Evolutionary conservation across 2,329 filamentous ascomycete genomes (phyloP), one percentile per base, ranked within the genome.

Genomic region (Neonectria coccinea): DNA sequence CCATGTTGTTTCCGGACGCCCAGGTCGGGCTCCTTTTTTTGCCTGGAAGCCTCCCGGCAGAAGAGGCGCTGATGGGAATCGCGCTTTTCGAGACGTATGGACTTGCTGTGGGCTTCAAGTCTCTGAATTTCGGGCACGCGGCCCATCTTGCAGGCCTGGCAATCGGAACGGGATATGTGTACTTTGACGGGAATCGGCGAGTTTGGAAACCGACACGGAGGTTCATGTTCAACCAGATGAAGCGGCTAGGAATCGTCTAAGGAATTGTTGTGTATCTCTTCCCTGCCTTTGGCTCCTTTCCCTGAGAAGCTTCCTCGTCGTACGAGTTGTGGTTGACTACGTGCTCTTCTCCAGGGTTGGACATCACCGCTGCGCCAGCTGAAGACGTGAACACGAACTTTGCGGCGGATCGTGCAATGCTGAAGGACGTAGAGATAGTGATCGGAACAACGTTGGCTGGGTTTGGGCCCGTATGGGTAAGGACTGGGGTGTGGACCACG

Each of bases 171-270:
- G 56, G 47, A 10, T 59, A 59, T 45, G 56, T 59, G 16, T 31
- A 59, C 25, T 53, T 44, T 33, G 56, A 59, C 8, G 56, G 56
- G 16, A 59, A 52, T 6, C 20, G 56, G n/a, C 45, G 56, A 12
- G 16, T 53, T 22, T 59, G 56, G 56, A 22, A 53, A 25, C 56
- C 56, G 18, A 20, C 56, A 2, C 31, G 33, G 16, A 44, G 56
- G 36, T 45, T 56, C 5, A 47, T 47, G 54, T 56, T 45, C n/a
- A 47, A 25, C n/a, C 8, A 33, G 25, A 56, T 56, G 54, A 56
- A 47, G n/a, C 25, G 20, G 22, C n/a, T 56, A 3, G 54, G 54
- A 25, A 29, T 47, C 3, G n/a, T 56, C 16, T 56, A 27, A 20
- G 25, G 10, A 33, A 9, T 18, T 51, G 31, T 7, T 7, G 4